Base-by-base conservation (phyloP, 2,329 filamentous ascomycete species). In the Monilinia polystroma region DNA sequence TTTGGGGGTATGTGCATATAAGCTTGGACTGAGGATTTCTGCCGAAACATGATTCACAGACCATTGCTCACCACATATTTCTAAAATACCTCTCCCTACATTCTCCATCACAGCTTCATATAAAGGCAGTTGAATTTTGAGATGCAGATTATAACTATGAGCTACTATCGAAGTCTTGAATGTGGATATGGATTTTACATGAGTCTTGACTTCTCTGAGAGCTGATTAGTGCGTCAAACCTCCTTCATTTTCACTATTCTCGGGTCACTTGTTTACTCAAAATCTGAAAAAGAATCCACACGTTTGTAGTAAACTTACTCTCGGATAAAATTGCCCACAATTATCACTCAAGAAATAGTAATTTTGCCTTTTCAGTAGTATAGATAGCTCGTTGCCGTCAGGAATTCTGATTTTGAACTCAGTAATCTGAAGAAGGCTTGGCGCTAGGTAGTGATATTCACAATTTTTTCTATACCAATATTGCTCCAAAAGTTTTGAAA, bases 231-330 rank as follows among this genome's bases (percentile, higher is more conserved):
- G 20, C 11, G 11, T n/a, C 10, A 26, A 55, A 12, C 32, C 32
- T 23, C 32, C 53, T 55, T 55, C 32, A 23, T 55, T 20, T n/a
- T n/a, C 11, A n/a, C 11, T 10, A 38, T n/a, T 55, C 11, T 38
- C 35, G 4, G 20, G 20, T 23, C 4, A 55, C n/a, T 4, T 23
- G 10, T 14, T 43, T 16, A 43, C 41, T 16, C 41, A 14, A 18
- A 2, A 11, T 4, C 4, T 1, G 7, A 38, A n/a, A 12, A 2
- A 2, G 20, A 20, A 32, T n/a, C n/a, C 2, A 23, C 18, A 38
- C 5, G 2, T 6, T n/a, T 16, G 23, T 20, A 10, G 29, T 35
- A 1, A 6, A 1, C 1, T n/a, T 38, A 2, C 2, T 38, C 2
- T 11, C 5, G 2, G 7, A 10, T 5, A 20, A 20, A 20, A 20